These are phyloP conservation scores for Helicostylum pulchrum DNA, from an alignment of 192 early-diverging fungal genomes.

Conservation along the genomic window DNA sequence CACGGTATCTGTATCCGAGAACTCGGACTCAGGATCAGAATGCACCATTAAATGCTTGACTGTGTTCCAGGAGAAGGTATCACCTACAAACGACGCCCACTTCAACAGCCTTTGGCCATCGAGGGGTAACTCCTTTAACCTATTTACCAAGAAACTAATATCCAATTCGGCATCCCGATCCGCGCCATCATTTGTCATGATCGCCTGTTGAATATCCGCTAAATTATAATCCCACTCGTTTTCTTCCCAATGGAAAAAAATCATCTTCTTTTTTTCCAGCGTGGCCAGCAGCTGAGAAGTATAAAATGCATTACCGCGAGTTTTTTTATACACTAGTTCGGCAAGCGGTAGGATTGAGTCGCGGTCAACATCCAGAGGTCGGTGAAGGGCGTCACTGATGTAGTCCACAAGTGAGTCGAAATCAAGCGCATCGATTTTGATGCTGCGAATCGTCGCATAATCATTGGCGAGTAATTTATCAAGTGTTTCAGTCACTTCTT, in stretches of 20 bases:
- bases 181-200: slow-evolving; percentile 11
- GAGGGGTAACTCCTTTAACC: slow-evolving; percentile 21
- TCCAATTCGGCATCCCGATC: slow-evolving; percentile 24
- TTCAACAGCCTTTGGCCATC: slow-evolving; percentile 32
- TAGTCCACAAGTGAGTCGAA: slow-evolving; percentile 26
- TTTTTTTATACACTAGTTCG: slow-evolving; percentile 29
- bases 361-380: slow-evolving; percentile 1
- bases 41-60: slow-evolving; percentile 27
- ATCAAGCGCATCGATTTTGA: slow-evolving; percentile 21
- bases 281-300: slow-evolving; percentile 21
- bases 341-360: slow-evolving; percentile 25
- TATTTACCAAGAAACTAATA: slow-evolving; percentile 19
- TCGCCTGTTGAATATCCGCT: slow-evolving; percentile 19
- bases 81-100: slow-evolving; percentile 35
- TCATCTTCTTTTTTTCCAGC: slow-evolving; percentile 30
- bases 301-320: slow-evolving; percentile 34
- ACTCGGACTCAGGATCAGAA: slow-evolving; percentile 25
- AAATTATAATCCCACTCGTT: slow-evolving; percentile 35
- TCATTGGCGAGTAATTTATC: slow-evolving; percentile 12
- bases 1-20: slow-evolving; percentile 6
- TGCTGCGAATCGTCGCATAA: slow-evolving; percentile 15
- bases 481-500: slow-evolving; percentile 14
- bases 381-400: slow-evolving; percentile 23
- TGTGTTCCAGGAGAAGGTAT: slow-evolving; percentile 33
- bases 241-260: slow-evolving; percentile 36